These are phyloP conservation scores for Garcia nutans DNA, from an alignment of 345 rosid genomes.

Conservation along the genomic window DNA sequence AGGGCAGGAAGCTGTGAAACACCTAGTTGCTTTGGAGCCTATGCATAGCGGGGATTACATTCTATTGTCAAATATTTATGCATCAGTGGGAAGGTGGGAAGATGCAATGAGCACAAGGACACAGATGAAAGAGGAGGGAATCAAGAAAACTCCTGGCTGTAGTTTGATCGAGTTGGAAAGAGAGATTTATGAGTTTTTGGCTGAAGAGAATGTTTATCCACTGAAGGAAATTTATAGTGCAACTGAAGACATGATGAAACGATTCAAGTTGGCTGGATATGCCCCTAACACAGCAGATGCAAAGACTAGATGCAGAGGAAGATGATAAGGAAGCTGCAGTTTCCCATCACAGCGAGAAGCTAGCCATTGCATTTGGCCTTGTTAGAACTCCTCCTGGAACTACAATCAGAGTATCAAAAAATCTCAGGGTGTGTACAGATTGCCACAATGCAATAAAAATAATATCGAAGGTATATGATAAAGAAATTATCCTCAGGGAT, in stretches of 20 bases:
- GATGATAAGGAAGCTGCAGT: conserved; percentile 40
- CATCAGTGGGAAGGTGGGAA: conserved; percentile 34
- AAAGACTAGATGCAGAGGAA: conserved; percentile 40
- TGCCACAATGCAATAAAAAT: conserved; percentile 45
- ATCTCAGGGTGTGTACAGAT: conserved; percentile 40
- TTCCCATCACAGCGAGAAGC: conserved; percentile 49
- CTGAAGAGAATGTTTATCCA: conserved; percentile 10
- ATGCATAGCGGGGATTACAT: conserved; percentile 44
- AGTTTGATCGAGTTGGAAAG: conserved; percentile 17
- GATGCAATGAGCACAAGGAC: conserved; percentile 38
- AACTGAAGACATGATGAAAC: conserved; percentile 27
- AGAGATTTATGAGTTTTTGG: conserved; percentile 12
- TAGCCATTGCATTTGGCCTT: conserved; percentile 44
- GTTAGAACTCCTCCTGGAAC: conserved; percentile 37
- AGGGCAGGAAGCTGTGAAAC: conserved; percentile 35
- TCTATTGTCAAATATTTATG: conserved; percentile 39
- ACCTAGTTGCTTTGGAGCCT: conserved; percentile 32
- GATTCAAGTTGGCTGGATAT: conserved; percentile 38
- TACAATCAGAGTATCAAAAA: conserved; percentile 41
- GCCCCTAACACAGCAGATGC: conserved; percentile 30
- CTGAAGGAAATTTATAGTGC: conserved; percentile 22
- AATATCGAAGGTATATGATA: conserved; percentile 29
- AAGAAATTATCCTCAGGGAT: conserved; percentile 41
- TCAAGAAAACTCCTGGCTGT: conserved; percentile 40
- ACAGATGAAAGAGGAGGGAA: conserved; percentile 37